Percentiles rank a stretch among this genome's conserved stretches.
phyloP scores from a whole-genome alignment of 306 rosid genomes.

The Abrus precatorius region DNA sequence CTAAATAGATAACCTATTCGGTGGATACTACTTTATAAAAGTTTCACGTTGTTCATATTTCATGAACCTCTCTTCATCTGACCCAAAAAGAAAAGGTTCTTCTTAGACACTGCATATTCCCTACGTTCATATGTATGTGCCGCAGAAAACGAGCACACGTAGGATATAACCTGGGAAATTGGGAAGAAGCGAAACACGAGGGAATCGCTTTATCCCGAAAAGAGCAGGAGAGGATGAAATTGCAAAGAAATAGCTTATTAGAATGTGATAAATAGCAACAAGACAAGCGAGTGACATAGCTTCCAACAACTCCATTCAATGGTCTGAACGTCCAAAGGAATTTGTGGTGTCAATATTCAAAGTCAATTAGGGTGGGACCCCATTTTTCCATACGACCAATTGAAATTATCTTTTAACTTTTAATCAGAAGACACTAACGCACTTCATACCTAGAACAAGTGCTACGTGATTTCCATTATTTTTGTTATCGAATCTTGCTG shows the following conservation, averaged over 20 bases:
- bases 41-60: neutral
- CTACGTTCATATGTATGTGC: constrained; percentile 22
- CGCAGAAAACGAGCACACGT: neutral
- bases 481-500: neutral
- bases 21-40: neutral
- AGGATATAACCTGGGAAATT: neutral
- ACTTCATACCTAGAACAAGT: neutral
- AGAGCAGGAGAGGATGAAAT: constrained; percentile 15
- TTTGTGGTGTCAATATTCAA: constrained; percentile 45
- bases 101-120: neutral
- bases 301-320: neutral
- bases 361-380: constrained; percentile 53
- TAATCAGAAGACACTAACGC: neutral
- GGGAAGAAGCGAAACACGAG: neutral
- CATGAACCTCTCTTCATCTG: neutral
- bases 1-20: neutral
- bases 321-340: constrained; percentile 42
- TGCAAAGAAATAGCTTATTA: constrained; percentile 32
- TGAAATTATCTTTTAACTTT: neutral
- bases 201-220: neutral
- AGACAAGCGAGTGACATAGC: neutral
- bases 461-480: constrained; percentile 10
- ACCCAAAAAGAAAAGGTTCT: neutral
- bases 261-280: constrained; percentile 21
- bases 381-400: neutral